Conservation (phyloP, 1,139 yeast genomes). For the Pichia cactophila region DNA sequence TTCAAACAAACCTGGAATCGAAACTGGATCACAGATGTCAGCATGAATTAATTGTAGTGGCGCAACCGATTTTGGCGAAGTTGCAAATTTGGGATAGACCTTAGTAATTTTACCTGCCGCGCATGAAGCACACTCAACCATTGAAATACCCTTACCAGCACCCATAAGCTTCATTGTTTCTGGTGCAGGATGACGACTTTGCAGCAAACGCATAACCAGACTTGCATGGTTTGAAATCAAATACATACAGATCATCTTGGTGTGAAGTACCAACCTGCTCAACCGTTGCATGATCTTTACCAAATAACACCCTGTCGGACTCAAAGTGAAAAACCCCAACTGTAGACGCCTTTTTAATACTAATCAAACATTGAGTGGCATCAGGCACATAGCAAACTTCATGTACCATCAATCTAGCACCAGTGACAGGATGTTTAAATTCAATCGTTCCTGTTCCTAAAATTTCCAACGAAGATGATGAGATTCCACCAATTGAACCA, state of each 20-base stretch:
- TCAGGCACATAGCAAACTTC: not conserved
- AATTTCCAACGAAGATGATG: not conserved
- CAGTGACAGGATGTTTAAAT: not conserved
- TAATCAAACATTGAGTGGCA: not conserved
- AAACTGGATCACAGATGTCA: not conserved
- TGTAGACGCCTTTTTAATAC: not conserved
- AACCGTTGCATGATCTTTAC: not conserved
- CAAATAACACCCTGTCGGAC: not conserved
- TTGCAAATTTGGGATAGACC: not conserved
- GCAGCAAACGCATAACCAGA: not conserved
- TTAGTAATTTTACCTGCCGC: not conserved
- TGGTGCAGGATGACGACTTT: not conserved
- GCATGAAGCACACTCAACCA: not conserved
- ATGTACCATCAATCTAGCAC: not conserved
- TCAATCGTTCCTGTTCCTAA: not conserved
- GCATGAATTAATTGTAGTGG: not conserved
- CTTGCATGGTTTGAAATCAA: not conserved
- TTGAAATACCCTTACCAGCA: not conserved
- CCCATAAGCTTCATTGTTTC: not conserved
- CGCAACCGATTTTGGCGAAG: not conserved
- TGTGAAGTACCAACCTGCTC: not conserved
- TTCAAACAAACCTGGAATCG: not conserved
- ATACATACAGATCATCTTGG: not conserved
- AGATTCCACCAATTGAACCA: not conserved
- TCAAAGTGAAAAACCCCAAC: not conserved